Percentiles rank a stretch among this genome's conserved stretches.
These are phyloP conservation scores for Nematodospora anomalae DNA, from an alignment of 1,139 yeast species.

Conservation along the genomic window DNA sequence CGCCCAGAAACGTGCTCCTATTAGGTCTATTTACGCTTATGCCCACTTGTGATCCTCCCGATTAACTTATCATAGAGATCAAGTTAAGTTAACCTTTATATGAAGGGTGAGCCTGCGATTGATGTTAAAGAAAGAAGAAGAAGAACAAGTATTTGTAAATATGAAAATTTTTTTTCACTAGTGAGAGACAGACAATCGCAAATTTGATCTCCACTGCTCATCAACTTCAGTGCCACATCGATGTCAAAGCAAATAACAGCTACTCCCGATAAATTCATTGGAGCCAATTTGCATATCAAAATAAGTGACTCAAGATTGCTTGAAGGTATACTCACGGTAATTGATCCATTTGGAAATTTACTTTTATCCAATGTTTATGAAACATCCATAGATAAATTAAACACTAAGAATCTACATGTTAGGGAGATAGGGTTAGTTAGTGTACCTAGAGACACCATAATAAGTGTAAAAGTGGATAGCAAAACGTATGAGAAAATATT, in stretches of 20 bases:
- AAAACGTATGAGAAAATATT: slow-evolving; percentile 19
- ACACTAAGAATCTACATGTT: slow-evolving; percentile 22
- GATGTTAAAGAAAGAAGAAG: slow-evolving; percentile 33
- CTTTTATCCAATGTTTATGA: slow-evolving; percentile 39
- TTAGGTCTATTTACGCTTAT: slow-evolving; percentile 45
- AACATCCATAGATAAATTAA: slow-evolving; percentile 29
- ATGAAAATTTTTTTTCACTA: slow-evolving; percentile 3
- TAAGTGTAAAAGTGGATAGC: slow-evolving; percentile 25
- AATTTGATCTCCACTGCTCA: no score
- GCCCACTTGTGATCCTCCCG: slow-evolving; percentile 29
- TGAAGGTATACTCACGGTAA: slow-evolving; percentile 42
- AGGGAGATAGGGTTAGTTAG: slow-evolving; percentile 49
- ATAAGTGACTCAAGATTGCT: slow-evolving; percentile 34
- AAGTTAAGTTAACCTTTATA: slow-evolving; percentile 22
- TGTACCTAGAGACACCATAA: slow-evolving; percentile 37
- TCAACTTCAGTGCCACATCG: no score
- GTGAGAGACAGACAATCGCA: no score
- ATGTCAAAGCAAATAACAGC: not conserved
- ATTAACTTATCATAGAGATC: slow-evolving; percentile 16
- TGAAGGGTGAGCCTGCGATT: slow-evolving; percentile 47
- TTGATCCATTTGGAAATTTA: slow-evolving; percentile 49
- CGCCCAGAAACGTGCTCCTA: slow-evolving; percentile 60
- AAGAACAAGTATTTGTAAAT: slow-evolving; percentile 6
- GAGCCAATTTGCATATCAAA: slow-evolving; percentile 29
- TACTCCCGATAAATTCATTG: slow-evolving; percentile 32